Percentiles rank a stretch among this genome's conserved stretches.
phyloP scores from a whole-genome alignment of 257 asterid species.

The Verbascum thapsus region DNA sequence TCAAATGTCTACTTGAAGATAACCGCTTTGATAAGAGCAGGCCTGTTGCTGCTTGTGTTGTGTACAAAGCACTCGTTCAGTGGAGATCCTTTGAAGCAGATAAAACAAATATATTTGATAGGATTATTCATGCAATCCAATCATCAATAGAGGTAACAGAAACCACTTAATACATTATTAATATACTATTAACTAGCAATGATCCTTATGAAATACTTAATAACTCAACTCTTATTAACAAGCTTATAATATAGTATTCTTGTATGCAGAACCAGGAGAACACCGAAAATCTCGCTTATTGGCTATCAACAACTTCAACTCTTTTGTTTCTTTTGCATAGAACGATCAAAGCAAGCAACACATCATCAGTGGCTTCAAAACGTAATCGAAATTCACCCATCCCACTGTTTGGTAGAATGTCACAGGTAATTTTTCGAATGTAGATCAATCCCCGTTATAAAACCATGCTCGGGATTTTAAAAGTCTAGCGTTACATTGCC shows the following conservation, averaged over 20 bases:
- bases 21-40: slow-evolving; percentile 68
- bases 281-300: slow-evolving; percentile 70
- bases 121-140: slow-evolving; percentile 81
- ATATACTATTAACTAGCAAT: slow-evolving; percentile 10
- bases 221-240: slow-evolving; percentile 1
- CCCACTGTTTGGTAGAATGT: slow-evolving; percentile 81
- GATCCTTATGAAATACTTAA: slow-evolving; percentile 5
- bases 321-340: slow-evolving; percentile 80
- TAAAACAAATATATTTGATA: slow-evolving; percentile 76
- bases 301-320: slow-evolving; percentile 89
- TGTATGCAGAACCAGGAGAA: slow-evolving; percentile 58
- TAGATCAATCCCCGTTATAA: slow-evolving; percentile 28
- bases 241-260: slow-evolving; percentile 18
- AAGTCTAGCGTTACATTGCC: slow-evolving; percentile 31
- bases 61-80: slow-evolving; percentile 76
- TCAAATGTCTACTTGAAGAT: slow-evolving; percentile 82
- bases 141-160: slow-evolving; percentile 74
- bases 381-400: slow-evolving; percentile 79
- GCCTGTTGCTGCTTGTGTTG: slow-evolving; percentile 81
- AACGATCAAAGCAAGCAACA: slow-evolving; percentile 83
- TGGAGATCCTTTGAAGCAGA: slow-evolving; percentile 97
- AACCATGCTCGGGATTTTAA: slow-evolving; percentile 28
- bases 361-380: slow-evolving; percentile 48
- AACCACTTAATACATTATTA: slow-evolving; percentile 16
- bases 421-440: slow-evolving; percentile 58